phyloP scores from a whole-genome alignment of 371 early-diverging fungal genomes.

The Mucor velutinosus region DNA sequence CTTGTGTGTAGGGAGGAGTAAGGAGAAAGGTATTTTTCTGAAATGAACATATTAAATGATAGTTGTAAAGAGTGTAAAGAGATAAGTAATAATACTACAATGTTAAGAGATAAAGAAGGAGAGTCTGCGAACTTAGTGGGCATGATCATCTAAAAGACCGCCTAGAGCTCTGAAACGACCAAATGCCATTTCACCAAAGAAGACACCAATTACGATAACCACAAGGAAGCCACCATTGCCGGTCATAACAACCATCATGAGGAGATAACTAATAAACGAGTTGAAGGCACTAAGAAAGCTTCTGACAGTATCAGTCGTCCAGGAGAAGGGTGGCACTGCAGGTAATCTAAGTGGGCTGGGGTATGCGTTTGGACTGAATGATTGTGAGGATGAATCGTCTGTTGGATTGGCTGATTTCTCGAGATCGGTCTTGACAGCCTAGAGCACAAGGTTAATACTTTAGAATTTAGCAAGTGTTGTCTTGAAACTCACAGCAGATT shows the following conservation, averaged over 20 bases:
- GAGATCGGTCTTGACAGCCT: conserved; percentile 31
- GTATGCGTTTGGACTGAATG: conserved; percentile 50
- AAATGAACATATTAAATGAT: background rate
- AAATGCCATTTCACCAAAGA: conserved; percentile 69
- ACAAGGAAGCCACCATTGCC: conserved; percentile 76
- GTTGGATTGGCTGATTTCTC: conserved; percentile 87
- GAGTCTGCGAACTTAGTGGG: conserved; percentile 24
- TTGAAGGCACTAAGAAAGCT: conserved; percentile 51
- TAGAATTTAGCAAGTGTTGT: background rate
- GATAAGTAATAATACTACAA: background rate
- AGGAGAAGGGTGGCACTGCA: conserved; percentile 50
- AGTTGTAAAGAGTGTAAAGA: background rate
- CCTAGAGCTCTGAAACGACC: conserved; percentile 48
- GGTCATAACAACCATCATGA: conserved; percentile 86
- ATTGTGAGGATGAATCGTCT: conserved; percentile 95
- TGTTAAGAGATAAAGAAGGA: background rate
- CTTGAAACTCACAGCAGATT: background rate
- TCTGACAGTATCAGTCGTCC: conserved; percentile 54
- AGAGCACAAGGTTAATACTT: background rate
- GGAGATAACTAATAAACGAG: conserved; percentile 60
- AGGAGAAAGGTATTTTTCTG: background rate
- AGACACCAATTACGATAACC: conserved; percentile 65
- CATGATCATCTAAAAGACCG: conserved; percentile 31
- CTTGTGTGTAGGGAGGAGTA: background rate
- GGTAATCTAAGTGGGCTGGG: conserved; percentile 35